Evolutionary conservation across 495 filamentous ascomycete genomes (phyloP).

Genomic region (Lentithecium fluviatile): DNA sequence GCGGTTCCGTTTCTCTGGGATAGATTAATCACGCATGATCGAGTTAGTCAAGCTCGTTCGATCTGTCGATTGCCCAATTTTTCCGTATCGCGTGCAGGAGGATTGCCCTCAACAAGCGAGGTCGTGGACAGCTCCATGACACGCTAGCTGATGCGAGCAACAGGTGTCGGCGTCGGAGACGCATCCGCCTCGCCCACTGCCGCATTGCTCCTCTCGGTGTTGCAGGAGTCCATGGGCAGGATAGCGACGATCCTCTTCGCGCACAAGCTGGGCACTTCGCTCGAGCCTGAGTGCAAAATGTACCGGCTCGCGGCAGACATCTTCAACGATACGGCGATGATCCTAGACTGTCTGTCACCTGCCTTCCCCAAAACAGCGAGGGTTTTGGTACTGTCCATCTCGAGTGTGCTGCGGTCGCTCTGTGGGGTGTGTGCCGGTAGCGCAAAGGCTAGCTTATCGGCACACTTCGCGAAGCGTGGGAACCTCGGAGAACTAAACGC

Average conservation of each 20-base stretch:
- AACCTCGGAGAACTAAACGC: conserved; percentile 94
- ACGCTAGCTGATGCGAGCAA: conserved; percentile 1
- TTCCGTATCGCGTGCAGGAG: background rate
- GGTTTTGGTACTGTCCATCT: conserved; percentile 68
- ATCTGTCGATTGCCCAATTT: background rate
- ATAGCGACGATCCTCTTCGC: conserved; percentile 92
- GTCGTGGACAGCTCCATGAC: background rate
- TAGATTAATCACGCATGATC: conserved; percentile 10
- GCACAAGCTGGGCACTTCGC: conserved; percentile 75
- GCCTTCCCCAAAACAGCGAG: conserved; percentile 67
- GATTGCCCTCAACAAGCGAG: background rate
- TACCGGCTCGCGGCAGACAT: conserved; percentile 88
- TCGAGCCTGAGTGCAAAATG: conserved; percentile 92
- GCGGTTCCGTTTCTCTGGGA: background rate
- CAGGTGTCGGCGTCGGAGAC: conserved; percentile 88
- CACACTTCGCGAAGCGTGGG: conserved; percentile 85
- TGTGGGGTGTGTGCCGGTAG: conserved; percentile 89
- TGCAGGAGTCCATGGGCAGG: conserved; percentile 81
- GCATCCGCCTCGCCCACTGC: conserved; percentile 79
- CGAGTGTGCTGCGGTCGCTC: conserved; percentile 73
- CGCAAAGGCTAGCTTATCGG: conserved; percentile 85
- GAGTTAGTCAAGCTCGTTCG: background rate
- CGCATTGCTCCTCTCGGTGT: conserved; percentile 79
- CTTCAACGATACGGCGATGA: conserved; percentile 88
- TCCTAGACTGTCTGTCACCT: conserved; percentile 84